phyloP scores from a whole-genome alignment of 345 rosid genomes.

The Ricinus communis region DNA sequence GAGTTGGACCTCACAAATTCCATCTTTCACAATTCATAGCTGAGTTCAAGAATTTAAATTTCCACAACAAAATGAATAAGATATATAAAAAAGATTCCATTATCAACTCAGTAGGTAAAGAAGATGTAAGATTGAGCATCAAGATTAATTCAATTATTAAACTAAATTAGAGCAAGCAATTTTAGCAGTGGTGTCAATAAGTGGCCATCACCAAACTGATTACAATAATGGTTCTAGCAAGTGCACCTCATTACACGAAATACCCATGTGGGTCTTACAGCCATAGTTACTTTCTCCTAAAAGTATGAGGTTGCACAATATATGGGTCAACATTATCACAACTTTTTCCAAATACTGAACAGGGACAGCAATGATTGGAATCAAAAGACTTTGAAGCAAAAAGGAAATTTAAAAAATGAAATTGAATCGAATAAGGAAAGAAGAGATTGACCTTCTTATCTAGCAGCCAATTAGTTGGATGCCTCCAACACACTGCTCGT shows the following conservation, averaged over 20 bases:
- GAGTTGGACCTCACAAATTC: not conserved
- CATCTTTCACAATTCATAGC: not conserved
- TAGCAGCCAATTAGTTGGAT: conserved; percentile 66
- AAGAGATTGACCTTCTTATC: conserved; percentile 74
- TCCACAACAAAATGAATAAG: not conserved
- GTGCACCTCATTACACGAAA: not conserved
- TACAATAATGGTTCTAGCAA: not conserved
- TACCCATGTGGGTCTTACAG: not conserved
- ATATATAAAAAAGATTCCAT: no score
- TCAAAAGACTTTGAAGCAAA: not conserved
- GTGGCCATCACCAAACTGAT: not conserved
- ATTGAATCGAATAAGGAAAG: conserved; percentile 36
- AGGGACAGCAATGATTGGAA: not conserved
- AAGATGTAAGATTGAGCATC: not conserved
- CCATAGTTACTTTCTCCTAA: not conserved
- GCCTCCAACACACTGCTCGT: conserved; percentile 89
- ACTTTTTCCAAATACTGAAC: not conserved
- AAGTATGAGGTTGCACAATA: not conserved
- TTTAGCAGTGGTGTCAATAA: not conserved
- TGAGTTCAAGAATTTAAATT: not conserved
- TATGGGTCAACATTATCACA: not conserved
- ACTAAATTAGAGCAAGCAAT: not conserved
- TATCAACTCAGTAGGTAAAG: no score
- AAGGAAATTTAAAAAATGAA: conserved; percentile 3
- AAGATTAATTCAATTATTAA: not conserved